Conservation (phyloP, 768 basidiomycete species). For the Termitomyces titanicus region DNA sequence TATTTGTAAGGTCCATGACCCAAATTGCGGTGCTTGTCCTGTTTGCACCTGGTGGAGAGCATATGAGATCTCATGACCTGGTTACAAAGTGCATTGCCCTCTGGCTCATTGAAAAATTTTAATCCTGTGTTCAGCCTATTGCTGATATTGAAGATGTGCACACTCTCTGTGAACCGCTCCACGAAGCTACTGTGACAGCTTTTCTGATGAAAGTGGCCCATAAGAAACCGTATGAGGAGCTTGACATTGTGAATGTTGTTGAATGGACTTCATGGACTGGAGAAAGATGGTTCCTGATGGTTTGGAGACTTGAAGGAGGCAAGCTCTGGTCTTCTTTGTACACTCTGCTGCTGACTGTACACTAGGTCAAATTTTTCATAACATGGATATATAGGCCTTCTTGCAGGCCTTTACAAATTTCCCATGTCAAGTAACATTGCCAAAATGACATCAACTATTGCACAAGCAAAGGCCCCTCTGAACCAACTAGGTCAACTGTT, state of each 20-base stretch:
- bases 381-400: slow-evolving; percentile 54
- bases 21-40: slow-evolving; percentile 72
- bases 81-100: slow-evolving; percentile 1
- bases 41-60: slow-evolving; percentile 67
- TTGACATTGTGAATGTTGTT: slow-evolving; percentile 81
- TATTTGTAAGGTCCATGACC: slow-evolving; percentile 83
- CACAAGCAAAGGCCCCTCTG: slow-evolving; percentile 32
- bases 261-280: slow-evolving; percentile 57
- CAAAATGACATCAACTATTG: slow-evolving; percentile 35
- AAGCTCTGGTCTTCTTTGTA: slow-evolving; percentile 14
- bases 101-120: neutral
- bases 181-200: slow-evolving; percentile 48
- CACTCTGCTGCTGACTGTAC: slow-evolving; percentile 4
- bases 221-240: slow-evolving; percentile 81
- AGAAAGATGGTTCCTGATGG: slow-evolving; percentile 68
- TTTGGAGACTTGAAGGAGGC: slow-evolving; percentile 85
- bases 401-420: slow-evolving; percentile 90
- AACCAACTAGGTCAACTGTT: slow-evolving; percentile 43
- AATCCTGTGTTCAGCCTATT: slow-evolving; percentile 11
- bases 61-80: slow-evolving; percentile 27
- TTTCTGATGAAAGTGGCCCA: slow-evolving; percentile 86
- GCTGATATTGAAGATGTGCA: slow-evolving; percentile 80
- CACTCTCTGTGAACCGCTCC: slow-evolving; percentile 59
- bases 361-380: slow-evolving; percentile 4
- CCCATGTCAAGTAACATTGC: slow-evolving; percentile 61